These are phyloP conservation scores for Prunus fruticosa DNA, from an alignment of 306 rosid genomes.

Conservation along the genomic window DNA sequence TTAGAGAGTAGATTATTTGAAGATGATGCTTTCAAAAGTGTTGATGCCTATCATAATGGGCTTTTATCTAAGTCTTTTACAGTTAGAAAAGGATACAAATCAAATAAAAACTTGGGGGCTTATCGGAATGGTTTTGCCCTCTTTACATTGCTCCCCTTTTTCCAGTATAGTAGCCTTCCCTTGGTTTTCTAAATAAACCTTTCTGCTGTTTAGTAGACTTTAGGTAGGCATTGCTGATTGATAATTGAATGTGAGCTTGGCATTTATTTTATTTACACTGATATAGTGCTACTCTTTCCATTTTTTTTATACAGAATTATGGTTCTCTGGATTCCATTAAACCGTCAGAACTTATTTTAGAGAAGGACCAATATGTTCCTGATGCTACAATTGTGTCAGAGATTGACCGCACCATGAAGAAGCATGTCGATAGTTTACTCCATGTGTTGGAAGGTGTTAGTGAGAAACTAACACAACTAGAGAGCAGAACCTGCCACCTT, in stretches of 20 bases:
- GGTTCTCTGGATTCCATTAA: slow-evolving; percentile 65
- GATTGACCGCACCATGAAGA: slow-evolving; percentile 77
- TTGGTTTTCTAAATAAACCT: not conserved
- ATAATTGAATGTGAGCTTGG: not conserved
- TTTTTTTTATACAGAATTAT: slow-evolving; percentile 52
- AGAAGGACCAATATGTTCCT: slow-evolving; percentile 48
- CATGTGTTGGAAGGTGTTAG: slow-evolving; percentile 78
- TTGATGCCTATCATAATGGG: not conserved
- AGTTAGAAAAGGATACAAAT: not conserved
- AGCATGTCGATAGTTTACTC: slow-evolving; percentile 63
- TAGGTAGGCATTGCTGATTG: not conserved
- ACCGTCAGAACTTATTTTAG: slow-evolving; percentile 50
- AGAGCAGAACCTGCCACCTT: slow-evolving; percentile 66
- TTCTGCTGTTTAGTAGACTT: not conserved
- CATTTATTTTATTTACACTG: slow-evolving; percentile 8
- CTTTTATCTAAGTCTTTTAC: not conserved
- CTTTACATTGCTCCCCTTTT: not conserved
- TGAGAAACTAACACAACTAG: slow-evolving; percentile 72
- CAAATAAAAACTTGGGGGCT: not conserved
- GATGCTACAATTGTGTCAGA: slow-evolving; percentile 55
- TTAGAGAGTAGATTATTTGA: not conserved
- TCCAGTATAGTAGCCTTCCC: not conserved
- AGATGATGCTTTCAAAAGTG: not conserved
- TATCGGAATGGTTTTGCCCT: not conserved
- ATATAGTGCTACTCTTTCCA: slow-evolving; percentile 4